Evolutionary conservation across 371 early-diverging fungal species (phyloP), one percentile per base, ranked within the genome.

Genomic region (Furculomyces boomerangus): DNA sequence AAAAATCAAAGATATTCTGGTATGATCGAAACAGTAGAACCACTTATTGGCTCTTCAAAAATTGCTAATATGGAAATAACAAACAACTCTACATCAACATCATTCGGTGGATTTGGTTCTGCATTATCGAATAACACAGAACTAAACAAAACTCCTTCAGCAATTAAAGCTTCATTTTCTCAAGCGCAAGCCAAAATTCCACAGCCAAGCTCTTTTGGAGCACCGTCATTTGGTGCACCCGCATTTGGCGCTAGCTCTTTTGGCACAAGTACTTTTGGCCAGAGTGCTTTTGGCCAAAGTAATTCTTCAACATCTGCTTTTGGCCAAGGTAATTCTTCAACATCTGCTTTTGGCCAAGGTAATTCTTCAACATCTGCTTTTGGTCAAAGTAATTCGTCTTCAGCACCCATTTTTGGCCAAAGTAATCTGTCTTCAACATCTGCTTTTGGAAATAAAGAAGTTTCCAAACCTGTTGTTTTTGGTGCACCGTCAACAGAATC

Each of bases 1-100:
- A 32, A 44, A 20, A 54, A 55, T 31, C 35, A 39, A 2, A 51
- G 47, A 2, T 61, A 61, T 46, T 30, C 57, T 3, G 25, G 43
- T 24, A 68, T 68, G 68, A 57, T 67, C 10, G 27, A 52, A 14
- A n/a, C 50, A 26, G 41, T 60, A 2, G 45, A 45, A 2, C 54
- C 60, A 14, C 43, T 53, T 20, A 44, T 58, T 58, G 56, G 53
- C 30, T 37, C 30, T 14, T n/a, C 27, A 51, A 37, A 24, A 26
- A 24, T n/a, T 26, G 20, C 22, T 31, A 7, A 7, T 22, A 13
- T 14, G 3, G 51, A 27, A 31, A 30, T 5, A 14, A 10, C 30
- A n/a, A 8, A 37, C 30, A 3, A 20, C 26, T 39, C 30, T 43
- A 7, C 16, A 14, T 26, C 54, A 53, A 27, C 5, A 53, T 18